phyloP scores from a whole-genome alignment of 164 flowering plant genomes.

The Stephania japonica region DNA sequence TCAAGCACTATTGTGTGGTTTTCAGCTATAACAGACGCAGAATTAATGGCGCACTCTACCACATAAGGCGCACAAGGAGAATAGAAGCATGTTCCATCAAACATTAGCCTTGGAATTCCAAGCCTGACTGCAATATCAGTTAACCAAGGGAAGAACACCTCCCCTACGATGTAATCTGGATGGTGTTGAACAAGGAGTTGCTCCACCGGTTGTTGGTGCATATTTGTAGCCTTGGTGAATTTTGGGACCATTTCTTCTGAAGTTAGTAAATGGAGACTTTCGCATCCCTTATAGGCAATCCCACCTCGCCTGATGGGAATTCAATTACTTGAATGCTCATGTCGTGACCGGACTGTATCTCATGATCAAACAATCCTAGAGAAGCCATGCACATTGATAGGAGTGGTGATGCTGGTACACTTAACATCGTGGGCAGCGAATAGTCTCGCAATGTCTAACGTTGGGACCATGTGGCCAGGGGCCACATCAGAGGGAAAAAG shows the following conservation, averaged over 20 bases:
- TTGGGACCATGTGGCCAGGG: constrained; percentile 50
- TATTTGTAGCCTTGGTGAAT: constrained; percentile 17
- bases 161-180: constrained; percentile 48
- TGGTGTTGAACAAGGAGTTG: constrained; percentile 17
- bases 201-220: constrained; percentile 37
- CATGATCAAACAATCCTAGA: constrained; percentile 17
- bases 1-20: constrained; percentile 39
- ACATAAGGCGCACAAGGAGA: constrained; percentile 16
- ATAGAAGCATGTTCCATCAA: constrained; percentile 41
- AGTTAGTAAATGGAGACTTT: constrained; percentile 17
- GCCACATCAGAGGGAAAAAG: constrained; percentile 38
- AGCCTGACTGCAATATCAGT: constrained; percentile 29
- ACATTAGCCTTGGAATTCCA: constrained; percentile 42
- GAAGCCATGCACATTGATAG: constrained; percentile 21
- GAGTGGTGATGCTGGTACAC: constrained; percentile 44
- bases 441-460: constrained; percentile 43
- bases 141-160: constrained; percentile 56
- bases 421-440: constrained; percentile 37
- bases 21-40: constrained; percentile 28
- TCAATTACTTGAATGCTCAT: constrained; percentile 17
- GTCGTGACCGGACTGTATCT: constrained; percentile 7
- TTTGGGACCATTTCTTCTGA: constrained; percentile 5
- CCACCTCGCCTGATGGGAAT: constrained; percentile 30
- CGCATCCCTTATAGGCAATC: constrained; percentile 39
- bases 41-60: background rate